Percentiles rank a stretch among this genome's conserved stretches.
Conservation (phyloP, 371 early-diverging fungal species). For the Apophysomyces elegans region DNA sequence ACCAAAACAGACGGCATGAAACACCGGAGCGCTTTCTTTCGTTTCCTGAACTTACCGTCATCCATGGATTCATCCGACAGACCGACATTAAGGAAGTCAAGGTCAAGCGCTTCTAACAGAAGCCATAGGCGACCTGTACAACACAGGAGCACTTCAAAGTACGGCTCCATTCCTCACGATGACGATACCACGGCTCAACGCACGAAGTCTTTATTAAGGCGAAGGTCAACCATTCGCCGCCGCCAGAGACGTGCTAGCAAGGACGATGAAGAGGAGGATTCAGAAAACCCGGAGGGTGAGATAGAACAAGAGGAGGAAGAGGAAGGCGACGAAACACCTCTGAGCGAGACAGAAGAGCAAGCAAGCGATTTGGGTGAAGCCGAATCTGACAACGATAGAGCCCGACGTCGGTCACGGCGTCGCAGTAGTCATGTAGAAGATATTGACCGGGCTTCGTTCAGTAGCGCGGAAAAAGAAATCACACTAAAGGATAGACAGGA, state of each 20-base stretch:
- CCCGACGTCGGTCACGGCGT: slow-evolving; percentile 9
- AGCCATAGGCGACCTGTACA: slow-evolving; percentile 2
- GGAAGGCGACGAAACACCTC: not conserved
- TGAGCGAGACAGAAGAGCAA: slow-evolving; percentile 5
- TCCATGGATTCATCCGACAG: slow-evolving; percentile 6
- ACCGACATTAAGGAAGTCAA: not conserved
- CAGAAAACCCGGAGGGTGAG: not conserved
- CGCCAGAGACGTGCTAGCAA: not conserved
- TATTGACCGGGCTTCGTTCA: slow-evolving; percentile 14
- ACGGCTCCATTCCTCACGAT: not conserved
- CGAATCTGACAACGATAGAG: not conserved
- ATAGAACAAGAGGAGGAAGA: not conserved
- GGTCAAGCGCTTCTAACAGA: not conserved
- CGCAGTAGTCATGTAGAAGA: not conserved
- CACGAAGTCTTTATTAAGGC: not conserved
- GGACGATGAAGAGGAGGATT: not conserved
- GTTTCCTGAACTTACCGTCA: not conserved
- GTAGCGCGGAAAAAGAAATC: slow-evolving; percentile 50
- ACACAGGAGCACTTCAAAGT: not conserved
- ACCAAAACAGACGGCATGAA: slow-evolving; percentile 4
- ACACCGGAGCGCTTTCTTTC: not conserved
- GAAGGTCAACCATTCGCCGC: slow-evolving; percentile 3
- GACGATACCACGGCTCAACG: not conserved
- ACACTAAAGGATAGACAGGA: slow-evolving; percentile 73
- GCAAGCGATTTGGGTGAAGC: not conserved